These are phyloP conservation scores for Inonotus obliquus DNA, from an alignment of 1,284 basidiomycete species.

Conservation along the genomic window DNA sequence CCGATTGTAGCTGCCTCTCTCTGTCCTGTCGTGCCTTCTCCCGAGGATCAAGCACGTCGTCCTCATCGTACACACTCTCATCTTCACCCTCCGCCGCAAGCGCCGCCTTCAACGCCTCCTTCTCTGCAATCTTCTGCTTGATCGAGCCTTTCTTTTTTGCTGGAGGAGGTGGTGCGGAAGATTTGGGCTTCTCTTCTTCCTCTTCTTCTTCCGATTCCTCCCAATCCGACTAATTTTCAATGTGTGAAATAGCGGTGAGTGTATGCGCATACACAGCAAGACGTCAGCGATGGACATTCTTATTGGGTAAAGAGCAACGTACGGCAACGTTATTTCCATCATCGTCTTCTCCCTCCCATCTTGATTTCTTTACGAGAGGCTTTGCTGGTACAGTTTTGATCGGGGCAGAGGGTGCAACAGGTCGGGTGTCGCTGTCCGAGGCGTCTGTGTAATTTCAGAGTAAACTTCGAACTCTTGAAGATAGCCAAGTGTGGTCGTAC, in stretches of 20 bases:
- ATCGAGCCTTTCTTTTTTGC: constrained; percentile 88
- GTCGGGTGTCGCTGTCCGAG: constrained; percentile 45
- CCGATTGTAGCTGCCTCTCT: constrained; percentile 78
- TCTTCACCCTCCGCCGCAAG: constrained; percentile 33
- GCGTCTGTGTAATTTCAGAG: constrained; percentile 37
- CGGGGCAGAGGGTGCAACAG: constrained; percentile 34
- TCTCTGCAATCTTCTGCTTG: constrained; percentile 87
- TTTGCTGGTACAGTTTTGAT: constrained; percentile 36
- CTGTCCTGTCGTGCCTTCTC: constrained; percentile 73
- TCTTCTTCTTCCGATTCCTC: constrained; percentile 73
- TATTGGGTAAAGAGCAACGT: constrained; percentile 48
- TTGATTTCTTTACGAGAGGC: constrained; percentile 45
- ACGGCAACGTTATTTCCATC: constrained; percentile 49
- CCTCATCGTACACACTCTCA: constrained; percentile 59
- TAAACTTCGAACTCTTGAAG: constrained; percentile 8
- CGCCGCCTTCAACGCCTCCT: constrained; percentile 65
- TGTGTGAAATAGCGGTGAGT: constrained; percentile 15
- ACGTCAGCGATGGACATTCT: not conserved
- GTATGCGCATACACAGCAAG: not conserved
- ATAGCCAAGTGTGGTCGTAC: constrained; percentile 24
- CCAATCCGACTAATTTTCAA: constrained; percentile 76
- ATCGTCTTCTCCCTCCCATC: constrained; percentile 88
- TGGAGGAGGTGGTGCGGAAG: constrained; percentile 48
- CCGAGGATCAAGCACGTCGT: constrained; percentile 74
- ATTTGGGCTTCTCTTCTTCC: constrained; percentile 44